phyloP scores from a whole-genome alignment of 1,284 basidiomycete species.

The Leucoagaricus sp. region DNA sequence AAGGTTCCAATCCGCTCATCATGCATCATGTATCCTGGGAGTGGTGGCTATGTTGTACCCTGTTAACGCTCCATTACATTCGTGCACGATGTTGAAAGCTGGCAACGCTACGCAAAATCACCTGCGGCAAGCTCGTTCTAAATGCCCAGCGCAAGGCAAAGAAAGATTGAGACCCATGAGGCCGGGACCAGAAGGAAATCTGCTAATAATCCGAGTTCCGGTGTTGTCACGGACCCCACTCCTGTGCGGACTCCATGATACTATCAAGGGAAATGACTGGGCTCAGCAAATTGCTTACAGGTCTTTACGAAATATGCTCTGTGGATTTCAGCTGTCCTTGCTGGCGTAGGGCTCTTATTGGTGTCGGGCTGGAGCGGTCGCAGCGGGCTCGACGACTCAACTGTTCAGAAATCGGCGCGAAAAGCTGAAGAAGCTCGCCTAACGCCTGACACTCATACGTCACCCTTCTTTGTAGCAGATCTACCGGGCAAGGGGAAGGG shows the following conservation, averaged over 20 bases:
- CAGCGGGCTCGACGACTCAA: background rate
- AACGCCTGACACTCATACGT: background rate
- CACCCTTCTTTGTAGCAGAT: constrained; percentile 32
- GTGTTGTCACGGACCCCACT: background rate
- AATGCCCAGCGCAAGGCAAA: constrained; percentile 5
- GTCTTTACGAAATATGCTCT: background rate
- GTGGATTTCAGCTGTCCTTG: background rate
- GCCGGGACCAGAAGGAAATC: background rate
- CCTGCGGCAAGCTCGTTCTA: no score
- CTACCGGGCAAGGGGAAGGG: constrained; percentile 45
- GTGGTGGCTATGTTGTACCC: constrained; percentile 10
- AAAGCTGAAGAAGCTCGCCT: background rate
- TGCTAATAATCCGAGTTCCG: no score
- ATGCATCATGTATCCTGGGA: background rate
- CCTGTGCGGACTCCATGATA: constrained; percentile 5
- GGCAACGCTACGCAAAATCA: no score
- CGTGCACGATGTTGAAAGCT: background rate
- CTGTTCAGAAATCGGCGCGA: background rate
- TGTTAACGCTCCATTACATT: background rate
- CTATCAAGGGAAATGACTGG: background rate
- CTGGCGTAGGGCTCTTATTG: background rate
- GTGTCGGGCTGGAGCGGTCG: background rate
- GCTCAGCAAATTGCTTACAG: background rate
- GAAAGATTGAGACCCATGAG: background rate
- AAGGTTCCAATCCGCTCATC: background rate